phyloP scores from a whole-genome alignment of 768 basidiomycete species.

The Psilocybe azurescens region DNA sequence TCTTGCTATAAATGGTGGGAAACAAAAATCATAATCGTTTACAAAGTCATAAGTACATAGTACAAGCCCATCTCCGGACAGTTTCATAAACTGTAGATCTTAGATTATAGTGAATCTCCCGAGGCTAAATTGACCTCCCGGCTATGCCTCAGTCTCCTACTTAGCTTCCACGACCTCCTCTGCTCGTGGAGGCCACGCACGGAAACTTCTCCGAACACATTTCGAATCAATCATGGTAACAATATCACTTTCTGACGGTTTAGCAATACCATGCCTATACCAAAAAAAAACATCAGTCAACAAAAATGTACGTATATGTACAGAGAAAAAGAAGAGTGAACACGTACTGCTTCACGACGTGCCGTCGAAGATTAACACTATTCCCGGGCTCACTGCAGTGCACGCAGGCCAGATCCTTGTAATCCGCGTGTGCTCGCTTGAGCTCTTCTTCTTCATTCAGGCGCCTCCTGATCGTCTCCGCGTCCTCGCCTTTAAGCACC shows the following conservation, averaged over 20 bases:
- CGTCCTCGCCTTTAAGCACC: slow-evolving; percentile 8
- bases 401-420: neutral
- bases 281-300: neutral
- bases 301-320: neutral
- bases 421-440: neutral
- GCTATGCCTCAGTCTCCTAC: too few species aligned
- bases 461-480: neutral
- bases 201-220: neutral
- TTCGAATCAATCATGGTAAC: neutral
- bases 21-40: too few species aligned
- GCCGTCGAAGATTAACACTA: neutral
- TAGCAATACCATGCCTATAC: neutral
- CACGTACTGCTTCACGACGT: slow-evolving; percentile 11
- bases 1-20: too few species aligned
- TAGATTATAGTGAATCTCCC: too few species aligned
- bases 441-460: slow-evolving; percentile 8
- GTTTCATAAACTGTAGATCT: too few species aligned
- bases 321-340: neutral
- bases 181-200: neutral
- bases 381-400: slow-evolving; percentile 6
- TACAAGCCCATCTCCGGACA: too few species aligned
- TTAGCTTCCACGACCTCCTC: neutral
- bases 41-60: too few species aligned
- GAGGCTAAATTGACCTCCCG: too few species aligned
- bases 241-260: neutral